Conservation (phyloP, 1,284 basidiomycete species). For the Puccinia sorghi region DNA sequence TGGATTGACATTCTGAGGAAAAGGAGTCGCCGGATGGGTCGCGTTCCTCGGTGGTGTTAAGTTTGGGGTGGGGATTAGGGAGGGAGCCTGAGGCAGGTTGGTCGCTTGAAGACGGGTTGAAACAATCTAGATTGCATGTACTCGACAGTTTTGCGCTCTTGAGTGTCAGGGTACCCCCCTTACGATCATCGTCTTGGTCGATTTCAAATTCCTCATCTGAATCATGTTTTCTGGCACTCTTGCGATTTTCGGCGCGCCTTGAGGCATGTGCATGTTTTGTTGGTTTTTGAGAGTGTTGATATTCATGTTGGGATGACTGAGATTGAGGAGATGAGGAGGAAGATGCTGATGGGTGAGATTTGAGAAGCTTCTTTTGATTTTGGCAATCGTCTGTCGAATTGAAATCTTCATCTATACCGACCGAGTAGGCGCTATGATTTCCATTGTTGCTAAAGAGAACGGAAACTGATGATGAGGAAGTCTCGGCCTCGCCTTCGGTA, state of each 20-base stretch:
- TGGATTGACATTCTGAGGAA: conserved; percentile 46
- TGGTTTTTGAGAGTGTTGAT: neutral
- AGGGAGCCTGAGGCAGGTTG: neutral
- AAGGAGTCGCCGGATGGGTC: conserved; percentile 20
- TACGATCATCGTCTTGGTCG: conserved; percentile 12
- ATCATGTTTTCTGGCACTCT: neutral
- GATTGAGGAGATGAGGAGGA: conserved; percentile 1
- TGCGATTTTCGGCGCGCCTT: conserved; percentile 1
- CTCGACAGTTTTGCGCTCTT: conserved; percentile 1
- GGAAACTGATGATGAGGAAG: conserved; percentile 27
- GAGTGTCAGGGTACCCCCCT: conserved; percentile 8
- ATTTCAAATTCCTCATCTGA: neutral
- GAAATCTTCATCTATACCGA: conserved; percentile 7
- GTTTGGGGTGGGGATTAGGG: neutral
- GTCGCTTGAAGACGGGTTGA: neutral
- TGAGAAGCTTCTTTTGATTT: neutral
- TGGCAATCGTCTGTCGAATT: conserved; percentile 3
- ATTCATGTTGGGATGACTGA: neutral
- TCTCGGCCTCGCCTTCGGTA: conserved; percentile 38
- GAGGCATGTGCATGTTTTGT: neutral
- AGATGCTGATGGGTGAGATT: neutral
- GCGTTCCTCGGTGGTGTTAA: neutral
- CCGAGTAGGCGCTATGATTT: conserved; percentile 19
- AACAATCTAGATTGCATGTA: neutral
- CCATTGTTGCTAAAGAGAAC: conserved; percentile 33